phyloP scores from a whole-genome alignment of 768 basidiomycete genomes.

The Rhodosporidiobolus sp. region DNA sequence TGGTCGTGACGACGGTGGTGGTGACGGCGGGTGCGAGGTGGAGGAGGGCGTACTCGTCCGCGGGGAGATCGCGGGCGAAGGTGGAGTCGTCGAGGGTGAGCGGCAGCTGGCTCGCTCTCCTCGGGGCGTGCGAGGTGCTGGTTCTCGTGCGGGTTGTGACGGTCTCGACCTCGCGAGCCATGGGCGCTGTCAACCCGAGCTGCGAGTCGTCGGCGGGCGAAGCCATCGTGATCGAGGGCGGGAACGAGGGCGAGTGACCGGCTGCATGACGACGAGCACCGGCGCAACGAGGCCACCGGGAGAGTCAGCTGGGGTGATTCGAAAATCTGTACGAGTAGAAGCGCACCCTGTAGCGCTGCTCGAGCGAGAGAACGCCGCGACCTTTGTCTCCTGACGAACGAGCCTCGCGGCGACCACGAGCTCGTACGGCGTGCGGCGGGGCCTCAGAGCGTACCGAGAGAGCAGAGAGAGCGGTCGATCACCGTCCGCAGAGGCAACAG shows the following conservation, averaged over 20 bases:
- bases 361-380: too few species aligned
- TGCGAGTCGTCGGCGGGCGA: not conserved
- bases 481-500: too few species aligned
- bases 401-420: too few species aligned
- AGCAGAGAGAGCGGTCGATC: too few species aligned
- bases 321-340: too few species aligned
- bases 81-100: not conserved
- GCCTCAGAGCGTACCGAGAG: too few species aligned
- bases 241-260: not conserved
- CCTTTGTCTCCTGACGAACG: too few species aligned
- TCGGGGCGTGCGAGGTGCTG: not conserved
- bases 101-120: not conserved
- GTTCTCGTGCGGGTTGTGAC: not conserved
- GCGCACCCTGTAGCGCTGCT: too few species aligned
- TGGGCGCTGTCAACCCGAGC: not conserved
- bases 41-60: constrained; percentile 25
- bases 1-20: constrained; percentile 32
- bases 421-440: too few species aligned
- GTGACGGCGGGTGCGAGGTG: constrained; percentile 30
- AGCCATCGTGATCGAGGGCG: not conserved
- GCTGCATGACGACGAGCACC: not conserved
- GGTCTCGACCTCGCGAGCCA: not conserved
- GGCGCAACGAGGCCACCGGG: too few species aligned
- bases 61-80: not conserved
- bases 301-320: too few species aligned